phyloP scores from a whole-genome alignment of 2,329 filamentous ascomycete genomes.

The Sporothrix pallida region DNA sequence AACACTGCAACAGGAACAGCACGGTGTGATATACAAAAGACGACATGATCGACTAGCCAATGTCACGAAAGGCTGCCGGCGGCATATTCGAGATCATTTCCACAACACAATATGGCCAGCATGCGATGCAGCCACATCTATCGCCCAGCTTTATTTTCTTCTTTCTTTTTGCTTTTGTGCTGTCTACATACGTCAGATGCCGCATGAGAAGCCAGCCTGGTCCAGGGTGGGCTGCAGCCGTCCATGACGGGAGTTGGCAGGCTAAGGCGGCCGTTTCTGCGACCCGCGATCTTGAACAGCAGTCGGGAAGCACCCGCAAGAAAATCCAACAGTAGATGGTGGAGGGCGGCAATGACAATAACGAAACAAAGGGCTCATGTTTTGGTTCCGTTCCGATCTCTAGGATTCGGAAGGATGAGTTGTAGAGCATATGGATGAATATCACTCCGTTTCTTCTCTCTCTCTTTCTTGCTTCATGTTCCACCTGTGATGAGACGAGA shows the following conservation, averaged over 20 bases:
- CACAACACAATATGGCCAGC: no score
- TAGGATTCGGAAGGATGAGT: background rate
- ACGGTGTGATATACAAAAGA: background rate
- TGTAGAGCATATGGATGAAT: background rate
- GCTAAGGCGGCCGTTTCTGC: slow-evolving; percentile 39
- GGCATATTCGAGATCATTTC: no score
- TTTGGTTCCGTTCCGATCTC: slow-evolving; percentile 6
- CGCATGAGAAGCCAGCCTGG: background rate
- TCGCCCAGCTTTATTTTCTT: background rate
- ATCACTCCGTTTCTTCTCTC: background rate
- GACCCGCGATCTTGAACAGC: slow-evolving; percentile 33
- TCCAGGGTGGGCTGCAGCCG: slow-evolving; percentile 25
- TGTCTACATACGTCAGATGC: slow-evolving; percentile 20
- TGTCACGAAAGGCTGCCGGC: no score
- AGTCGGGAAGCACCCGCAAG: slow-evolving; percentile 16
- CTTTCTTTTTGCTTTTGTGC: background rate
- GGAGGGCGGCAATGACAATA: slow-evolving; percentile 13
- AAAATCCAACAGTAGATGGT: slow-evolving; percentile 19
- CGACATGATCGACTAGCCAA: background rate
- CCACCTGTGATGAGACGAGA: slow-evolving; percentile 2
- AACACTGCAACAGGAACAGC: background rate
- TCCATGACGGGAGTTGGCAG: slow-evolving; percentile 31
- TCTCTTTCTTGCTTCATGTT: background rate
- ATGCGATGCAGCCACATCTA: background rate
- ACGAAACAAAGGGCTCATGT: background rate